phyloP scores from a whole-genome alignment of 2,329 filamentous ascomycete species.

The Sphaceloma murrayae region DNA sequence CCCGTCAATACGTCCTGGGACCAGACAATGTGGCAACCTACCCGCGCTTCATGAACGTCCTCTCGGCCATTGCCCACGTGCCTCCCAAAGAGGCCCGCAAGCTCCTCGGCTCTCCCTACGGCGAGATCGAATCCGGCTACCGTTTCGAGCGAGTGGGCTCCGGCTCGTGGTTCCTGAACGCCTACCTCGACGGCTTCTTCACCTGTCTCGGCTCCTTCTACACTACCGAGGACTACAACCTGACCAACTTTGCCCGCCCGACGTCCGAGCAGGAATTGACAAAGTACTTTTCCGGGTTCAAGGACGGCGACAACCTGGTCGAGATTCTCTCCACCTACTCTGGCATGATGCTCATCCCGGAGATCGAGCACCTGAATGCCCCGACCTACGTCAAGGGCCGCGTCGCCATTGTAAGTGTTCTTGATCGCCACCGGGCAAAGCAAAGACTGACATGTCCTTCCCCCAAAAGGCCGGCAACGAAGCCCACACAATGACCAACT shows the following conservation, averaged over 20 bases:
- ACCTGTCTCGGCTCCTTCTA: slow-evolving; percentile 18
- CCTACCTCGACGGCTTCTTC: slow-evolving; percentile 17
- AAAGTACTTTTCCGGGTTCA: slow-evolving; percentile 14
- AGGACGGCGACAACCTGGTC: slow-evolving; percentile 15
- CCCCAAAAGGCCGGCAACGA: slow-evolving; percentile 14
- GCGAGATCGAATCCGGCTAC: slow-evolving; percentile 12
- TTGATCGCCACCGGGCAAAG: too few species aligned
- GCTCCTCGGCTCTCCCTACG: slow-evolving; percentile 15
- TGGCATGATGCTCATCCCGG: slow-evolving; percentile 14
- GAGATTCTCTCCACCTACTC: slow-evolving; percentile 17
- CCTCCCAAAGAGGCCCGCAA: slow-evolving; percentile 17
- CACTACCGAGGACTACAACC: slow-evolving; percentile 16
- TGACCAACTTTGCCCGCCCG: slow-evolving; percentile 13
- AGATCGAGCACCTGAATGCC: slow-evolving; percentile 17
- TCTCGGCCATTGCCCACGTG: slow-evolving; percentile 17
- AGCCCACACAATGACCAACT: slow-evolving; percentile 18
- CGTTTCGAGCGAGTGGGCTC: slow-evolving; percentile 16
- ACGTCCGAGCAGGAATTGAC: slow-evolving; percentile 11
- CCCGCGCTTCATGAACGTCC: slow-evolving; percentile 17
- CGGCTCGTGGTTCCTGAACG: slow-evolving; percentile 17
- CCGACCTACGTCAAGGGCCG: slow-evolving; percentile 16
- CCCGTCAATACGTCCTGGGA: slow-evolving; percentile 15
- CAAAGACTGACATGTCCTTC: too few species aligned
- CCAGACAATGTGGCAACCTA: slow-evolving; percentile 16
- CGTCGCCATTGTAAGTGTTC: slow-evolving; percentile 15